Evolutionary conservation across 495 filamentous ascomycete genomes (phyloP).

Genomic region (Thermochaetoides thermophila): DNA sequence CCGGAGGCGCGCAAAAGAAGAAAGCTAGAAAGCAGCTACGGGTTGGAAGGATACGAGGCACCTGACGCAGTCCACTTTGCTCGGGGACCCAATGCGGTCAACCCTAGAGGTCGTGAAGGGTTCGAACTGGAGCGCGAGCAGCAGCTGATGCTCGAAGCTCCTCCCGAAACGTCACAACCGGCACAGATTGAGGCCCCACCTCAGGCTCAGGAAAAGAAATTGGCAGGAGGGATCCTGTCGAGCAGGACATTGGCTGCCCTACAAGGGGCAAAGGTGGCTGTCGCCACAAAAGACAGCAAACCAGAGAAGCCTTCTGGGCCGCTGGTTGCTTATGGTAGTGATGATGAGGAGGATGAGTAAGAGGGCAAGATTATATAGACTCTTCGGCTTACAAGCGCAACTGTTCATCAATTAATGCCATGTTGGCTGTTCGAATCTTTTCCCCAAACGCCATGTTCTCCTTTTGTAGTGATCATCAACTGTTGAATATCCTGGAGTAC

Average conservation of each 20-base stretch:
- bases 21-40: constrained; percentile 82
- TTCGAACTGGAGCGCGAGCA: constrained; percentile 33
- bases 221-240: constrained; percentile 58
- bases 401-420: constrained; percentile 4
- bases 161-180: no score
- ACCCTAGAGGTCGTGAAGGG: constrained; percentile 38
- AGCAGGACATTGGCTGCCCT: constrained; percentile 64
- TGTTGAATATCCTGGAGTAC: constrained; percentile 94
- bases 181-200: constrained; percentile 28
- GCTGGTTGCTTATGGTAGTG: constrained; percentile 81
- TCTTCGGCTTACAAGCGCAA: neutral
- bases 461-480: no score
- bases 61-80: constrained; percentile 93
- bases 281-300: constrained; percentile 36
- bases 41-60: constrained; percentile 80
- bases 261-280: constrained; percentile 34
- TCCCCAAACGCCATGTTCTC: no score
- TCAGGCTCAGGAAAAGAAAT: constrained; percentile 24
- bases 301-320: constrained; percentile 40
- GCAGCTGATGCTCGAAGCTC: constrained; percentile 34
- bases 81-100: constrained; percentile 42
- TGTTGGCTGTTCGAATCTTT: no score
- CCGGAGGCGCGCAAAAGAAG: constrained; percentile 72
- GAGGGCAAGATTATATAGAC: neutral
- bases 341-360: constrained; percentile 43